Evolutionary conservation across 192 early-diverging fungal species (phyloP), one percentile per base, ranked within the genome.

Genomic region (Coemansia nantahalensis): DNA sequence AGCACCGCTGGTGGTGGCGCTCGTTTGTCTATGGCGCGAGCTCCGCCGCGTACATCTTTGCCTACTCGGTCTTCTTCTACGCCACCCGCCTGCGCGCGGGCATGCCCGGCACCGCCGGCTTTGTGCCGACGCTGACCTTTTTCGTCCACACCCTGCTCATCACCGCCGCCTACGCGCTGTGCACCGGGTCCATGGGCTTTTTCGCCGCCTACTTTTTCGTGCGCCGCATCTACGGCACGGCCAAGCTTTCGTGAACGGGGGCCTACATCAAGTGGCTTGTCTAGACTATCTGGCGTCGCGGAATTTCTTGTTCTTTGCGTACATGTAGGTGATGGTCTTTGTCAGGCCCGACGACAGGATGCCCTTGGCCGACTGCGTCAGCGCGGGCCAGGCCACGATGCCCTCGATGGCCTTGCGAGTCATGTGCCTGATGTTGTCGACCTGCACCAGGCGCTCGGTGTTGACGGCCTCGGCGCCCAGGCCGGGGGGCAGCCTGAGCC

Each of bases 1-100:
- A 92, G 51, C 92, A 90, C 62, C 78, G 79, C 38, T 94, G 93
- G 90, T 94, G 92, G 92, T 98, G 95, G 95, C 68, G 87, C 39
- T 82, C 90, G 6, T 95, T 93, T 73, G 77, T 87, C 14, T 84
- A 88, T 7, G 80, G 84, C 8, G 90, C 79, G 11, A 83, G 84
- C 41, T 89, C 83, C 9, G 81, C 84, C 10, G 37, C 86, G 45
- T 95, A 93, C 68, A 82, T 93, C 31, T 90, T 91, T 59, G 61
- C 84, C 33, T 94, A 94, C 74, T 74, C 86, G 36, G 75, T 90
- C 50, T 62, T 81, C 39, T 95, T 88, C 61, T 86, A 85, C 66
- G 72, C 77, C 19, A 88, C 80, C 12, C 70, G 80, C 18, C 67
- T 95, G 15, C 77, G 75, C 11, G 80, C 87, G 11, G 70, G 70